Percentiles rank a stretch among this genome's conserved stretches.
Conservation (phyloP, 352 stramenopile genomes). For the Phytophthora europaea region DNA sequence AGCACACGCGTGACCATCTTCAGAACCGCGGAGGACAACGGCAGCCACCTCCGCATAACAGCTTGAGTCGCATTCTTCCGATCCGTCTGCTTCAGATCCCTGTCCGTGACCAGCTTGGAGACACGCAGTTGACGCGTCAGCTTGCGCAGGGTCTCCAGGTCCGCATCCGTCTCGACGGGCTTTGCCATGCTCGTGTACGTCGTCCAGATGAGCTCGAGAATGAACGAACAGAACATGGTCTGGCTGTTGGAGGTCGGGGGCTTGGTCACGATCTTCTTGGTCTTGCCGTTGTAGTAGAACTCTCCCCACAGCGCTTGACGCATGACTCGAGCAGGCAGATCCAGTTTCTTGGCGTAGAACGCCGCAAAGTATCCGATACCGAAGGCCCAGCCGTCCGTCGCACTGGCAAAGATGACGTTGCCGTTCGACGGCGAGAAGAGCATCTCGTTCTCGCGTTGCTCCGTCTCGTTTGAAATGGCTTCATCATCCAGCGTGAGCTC, state of each 20-base stretch:
- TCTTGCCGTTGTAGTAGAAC: conserved; percentile 92
- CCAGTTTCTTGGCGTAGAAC: conserved; percentile 78
- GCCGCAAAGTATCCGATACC: conserved; percentile 84
- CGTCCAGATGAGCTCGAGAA: conserved; percentile 93
- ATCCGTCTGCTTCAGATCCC: conserved; percentile 79
- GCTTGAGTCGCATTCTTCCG: conserved; percentile 67
- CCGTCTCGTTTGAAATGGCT: conserved; percentile 74
- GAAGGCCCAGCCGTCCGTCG: conserved; percentile 95
- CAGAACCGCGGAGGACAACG: conserved; percentile 86
- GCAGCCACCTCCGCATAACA: conserved; percentile 93
- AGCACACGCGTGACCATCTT: conserved; percentile 92
- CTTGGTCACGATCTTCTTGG: conserved; percentile 91
- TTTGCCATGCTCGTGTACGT: conserved; percentile 79
- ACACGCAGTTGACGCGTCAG: conserved; percentile 77
- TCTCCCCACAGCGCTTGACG: conserved; percentile 93
- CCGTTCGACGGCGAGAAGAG: conserved; percentile 90
- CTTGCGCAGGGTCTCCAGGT: conserved; percentile 66
- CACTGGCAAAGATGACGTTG: conserved; percentile 95
- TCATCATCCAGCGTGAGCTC: conserved; percentile 50
- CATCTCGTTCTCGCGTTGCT: conserved; percentile 73
- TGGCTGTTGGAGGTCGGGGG: conserved; percentile 73
- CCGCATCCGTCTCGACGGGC: conserved; percentile 55
- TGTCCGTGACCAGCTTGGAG: conserved; percentile 71
- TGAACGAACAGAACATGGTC: conserved; percentile 94
- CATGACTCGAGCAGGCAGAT: conserved; percentile 69